phyloP scores from a whole-genome alignment of 2,329 filamentous ascomycete genomes.

The Pseudocercospora crystallina region DNA sequence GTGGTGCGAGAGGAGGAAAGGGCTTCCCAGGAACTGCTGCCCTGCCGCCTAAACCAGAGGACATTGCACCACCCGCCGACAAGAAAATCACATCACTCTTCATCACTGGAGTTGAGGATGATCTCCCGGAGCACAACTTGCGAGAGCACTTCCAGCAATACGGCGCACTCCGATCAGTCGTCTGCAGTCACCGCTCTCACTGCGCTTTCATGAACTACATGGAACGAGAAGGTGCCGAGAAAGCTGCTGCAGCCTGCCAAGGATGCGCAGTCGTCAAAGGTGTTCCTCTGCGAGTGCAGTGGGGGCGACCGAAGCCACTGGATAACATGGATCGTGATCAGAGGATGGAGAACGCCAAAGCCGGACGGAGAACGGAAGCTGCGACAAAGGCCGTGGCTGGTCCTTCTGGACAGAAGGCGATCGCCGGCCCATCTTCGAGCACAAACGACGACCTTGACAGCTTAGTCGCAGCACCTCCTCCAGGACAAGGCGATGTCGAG shows the following conservation, averaged over 20 bases:
- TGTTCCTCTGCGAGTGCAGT: slow-evolving; percentile 84
- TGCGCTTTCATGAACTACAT: slow-evolving; percentile 97
- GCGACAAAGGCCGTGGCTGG: slow-evolving; percentile 27
- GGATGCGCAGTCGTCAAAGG: slow-evolving; percentile 87
- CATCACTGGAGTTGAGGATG: slow-evolving; percentile 92
- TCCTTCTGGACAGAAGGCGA: slow-evolving; percentile 28
- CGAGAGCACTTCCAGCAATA: slow-evolving; percentile 86
- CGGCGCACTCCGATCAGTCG: slow-evolving; percentile 85
- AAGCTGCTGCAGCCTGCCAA: slow-evolving; percentile 78
- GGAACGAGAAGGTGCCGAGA: slow-evolving; percentile 79
- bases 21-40: slow-evolving; percentile 70
- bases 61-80: slow-evolving; percentile 82
- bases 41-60: slow-evolving; percentile 75
- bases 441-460: slow-evolving; percentile 45
- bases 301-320: slow-evolving; percentile 88
- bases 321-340: slow-evolving; percentile 89
- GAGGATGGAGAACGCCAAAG: slow-evolving; percentile 74
- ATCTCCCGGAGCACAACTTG: slow-evolving; percentile 87
- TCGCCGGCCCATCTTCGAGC: slow-evolving; percentile 40
- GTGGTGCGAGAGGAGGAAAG: slow-evolving; percentile 49
- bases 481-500: slow-evolving; percentile 72
- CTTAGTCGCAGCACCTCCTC: slow-evolving; percentile 65
- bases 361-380: slow-evolving; percentile 61
- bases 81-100: slow-evolving; percentile 89
- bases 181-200: slow-evolving; percentile 96